Conservation (phyloP, 192 early-diverging fungal genomes). For the Funneliformis mosseae region DNA sequence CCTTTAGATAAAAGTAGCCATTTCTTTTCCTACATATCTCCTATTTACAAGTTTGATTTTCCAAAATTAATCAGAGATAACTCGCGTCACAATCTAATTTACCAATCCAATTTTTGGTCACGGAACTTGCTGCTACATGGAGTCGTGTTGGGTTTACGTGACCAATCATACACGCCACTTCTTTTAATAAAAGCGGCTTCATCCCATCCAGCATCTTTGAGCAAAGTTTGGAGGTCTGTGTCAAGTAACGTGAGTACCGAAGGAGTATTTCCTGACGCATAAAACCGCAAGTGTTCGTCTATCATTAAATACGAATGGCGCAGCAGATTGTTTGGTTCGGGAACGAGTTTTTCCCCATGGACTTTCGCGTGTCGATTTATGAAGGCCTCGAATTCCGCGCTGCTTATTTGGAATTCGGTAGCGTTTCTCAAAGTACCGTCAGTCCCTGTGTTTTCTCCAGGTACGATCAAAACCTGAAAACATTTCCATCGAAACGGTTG, state of each 20-base stretch:
- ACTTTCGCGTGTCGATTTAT: background rate
- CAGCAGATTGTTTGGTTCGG: background rate
- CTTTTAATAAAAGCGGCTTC: background rate
- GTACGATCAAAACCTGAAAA: background rate
- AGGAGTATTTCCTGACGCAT: background rate
- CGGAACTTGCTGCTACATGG: no score
- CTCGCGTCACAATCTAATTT: no score
- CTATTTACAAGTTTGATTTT: no score
- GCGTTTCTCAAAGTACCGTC: background rate
- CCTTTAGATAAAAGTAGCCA: no score
- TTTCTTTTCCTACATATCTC: no score
- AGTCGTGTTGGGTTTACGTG: background rate
- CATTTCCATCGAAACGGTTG: constrained; percentile 12
- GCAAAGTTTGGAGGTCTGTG: background rate
- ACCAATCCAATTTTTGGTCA: no score
- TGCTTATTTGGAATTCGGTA: background rate
- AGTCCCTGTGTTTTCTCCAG: background rate
- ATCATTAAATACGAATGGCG: background rate
- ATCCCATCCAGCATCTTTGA: constrained; percentile 4
- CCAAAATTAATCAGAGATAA: no score
- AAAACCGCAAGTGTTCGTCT: constrained; percentile 3
- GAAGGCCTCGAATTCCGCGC: background rate
- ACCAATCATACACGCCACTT: constrained; percentile 2
- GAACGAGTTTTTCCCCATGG: background rate
- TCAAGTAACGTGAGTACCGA: background rate